Evolutionary conservation across 805 yeast genomes (phyloP), one percentile per base, ranked within the genome.

Genomic region (Yarrowia sp.): DNA sequence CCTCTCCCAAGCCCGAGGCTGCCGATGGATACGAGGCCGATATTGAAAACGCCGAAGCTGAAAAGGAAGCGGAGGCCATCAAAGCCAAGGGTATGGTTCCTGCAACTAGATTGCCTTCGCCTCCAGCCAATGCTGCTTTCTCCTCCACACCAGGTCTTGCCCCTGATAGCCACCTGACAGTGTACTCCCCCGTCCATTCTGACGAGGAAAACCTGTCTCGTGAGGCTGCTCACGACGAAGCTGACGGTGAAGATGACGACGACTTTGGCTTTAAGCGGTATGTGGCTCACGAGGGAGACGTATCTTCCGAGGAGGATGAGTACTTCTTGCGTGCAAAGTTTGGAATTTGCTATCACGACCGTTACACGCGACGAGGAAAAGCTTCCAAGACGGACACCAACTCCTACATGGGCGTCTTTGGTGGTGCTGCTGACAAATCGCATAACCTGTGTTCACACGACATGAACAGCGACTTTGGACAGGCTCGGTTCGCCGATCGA

Each of bases 261-360:
- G 68, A 65, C 35, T 50, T 65, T 26, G 68, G 59, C 1, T 41
- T 7, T 43, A 36, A 42, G 22, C 50, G 50, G 9, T 52, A 65
- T 19, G 63, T 42, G 3, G 63, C 49, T 9, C 45, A 50, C 43
- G 61, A 50, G 5, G 68, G 59, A 14, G 68, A 65, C 14, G 61
- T 65, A 9, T 63, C 67, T 9, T 63, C 67, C 15, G 67, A 63
- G 14, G 67, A 63, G 8, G 67, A 63, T 26, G 67, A 63, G 48
- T 63, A 63, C 40, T 63, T 63, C 32, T 10, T 63, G 48, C 55
- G 67, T 2, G 67, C 67, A 38, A 63, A 63, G 48, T 63, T 63
- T 38, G 67, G 67, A 10, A 63, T 48, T 26, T 63, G 67, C 32
- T 63, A 63, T 46, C 56, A 63, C n/a, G 67, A 63, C 22, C 38